Conservation (phyloP, 2,329 filamentous ascomycete genomes). For the Sodiomyces alkalinus region DNA sequence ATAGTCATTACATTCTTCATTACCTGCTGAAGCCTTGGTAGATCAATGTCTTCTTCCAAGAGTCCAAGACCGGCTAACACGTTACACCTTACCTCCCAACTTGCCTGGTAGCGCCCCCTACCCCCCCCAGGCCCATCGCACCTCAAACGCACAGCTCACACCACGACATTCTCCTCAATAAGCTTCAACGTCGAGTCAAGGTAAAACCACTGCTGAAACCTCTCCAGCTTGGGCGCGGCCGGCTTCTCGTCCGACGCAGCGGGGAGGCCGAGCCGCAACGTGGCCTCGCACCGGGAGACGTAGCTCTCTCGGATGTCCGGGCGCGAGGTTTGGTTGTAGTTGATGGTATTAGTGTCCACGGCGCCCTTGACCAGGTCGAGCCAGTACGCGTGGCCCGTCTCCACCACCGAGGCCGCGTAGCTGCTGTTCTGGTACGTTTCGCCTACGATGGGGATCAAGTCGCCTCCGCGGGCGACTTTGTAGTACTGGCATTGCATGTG, state of each 20-base stretch:
- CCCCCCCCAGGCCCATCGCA: too few relatives aligned
- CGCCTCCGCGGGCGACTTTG: conserved; percentile 21
- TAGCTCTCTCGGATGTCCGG: conserved; percentile 16
- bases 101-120: too few relatives aligned
- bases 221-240: conserved; percentile 14
- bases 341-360: conserved; percentile 21
- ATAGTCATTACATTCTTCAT: too few relatives aligned
- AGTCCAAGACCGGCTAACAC: too few relatives aligned
- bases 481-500: too few relatives aligned
- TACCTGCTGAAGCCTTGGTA: too few relatives aligned
- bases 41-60: too few relatives aligned
- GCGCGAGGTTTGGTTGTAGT: conserved; percentile 23
- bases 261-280: conserved; percentile 16
- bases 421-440: conserved; percentile 19
- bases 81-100: too few relatives aligned
- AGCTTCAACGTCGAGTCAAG: conserved; percentile 17
- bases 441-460: conserved; percentile 19
- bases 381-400: conserved; percentile 23
- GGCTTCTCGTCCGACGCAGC: conserved; percentile 13
- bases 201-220: conserved; percentile 22
- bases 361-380: conserved; percentile 20
- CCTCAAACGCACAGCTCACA: too few relatives aligned
- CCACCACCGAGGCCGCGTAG: conserved; percentile 15
- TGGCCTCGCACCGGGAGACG: conserved; percentile 15
- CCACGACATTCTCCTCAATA: conserved; percentile 10